phyloP scores from a whole-genome alignment of 2,329 filamentous ascomycete species.

The Didymella pomorum region DNA sequence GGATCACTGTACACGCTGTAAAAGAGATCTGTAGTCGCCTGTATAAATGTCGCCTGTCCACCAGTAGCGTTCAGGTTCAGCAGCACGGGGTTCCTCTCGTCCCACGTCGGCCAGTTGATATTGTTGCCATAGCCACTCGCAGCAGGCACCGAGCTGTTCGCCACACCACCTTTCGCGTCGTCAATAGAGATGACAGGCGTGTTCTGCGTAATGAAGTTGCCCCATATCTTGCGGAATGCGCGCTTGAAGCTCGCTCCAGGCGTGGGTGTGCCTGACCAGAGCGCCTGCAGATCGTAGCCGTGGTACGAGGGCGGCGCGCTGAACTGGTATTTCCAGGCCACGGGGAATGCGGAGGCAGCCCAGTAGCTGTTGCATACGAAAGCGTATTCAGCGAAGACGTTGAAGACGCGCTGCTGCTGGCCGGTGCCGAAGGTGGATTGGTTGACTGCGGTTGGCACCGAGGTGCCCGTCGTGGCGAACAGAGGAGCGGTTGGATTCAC shows the following conservation, averaged over 20 bases:
- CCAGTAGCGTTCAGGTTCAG: conserved; percentile 45
- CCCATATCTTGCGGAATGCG: conserved; percentile 47
- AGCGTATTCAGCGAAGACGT: conserved; percentile 57
- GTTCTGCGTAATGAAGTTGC: conserved; percentile 41
- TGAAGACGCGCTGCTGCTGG: conserved; percentile 50
- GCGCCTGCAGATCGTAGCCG: conserved; percentile 44
- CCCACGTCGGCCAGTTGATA: conserved; percentile 43
- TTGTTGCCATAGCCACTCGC: conserved; percentile 22
- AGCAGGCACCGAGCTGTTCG: conserved; percentile 34
- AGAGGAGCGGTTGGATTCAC: conserved; percentile 34
- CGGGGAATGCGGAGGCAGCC: conserved; percentile 48
- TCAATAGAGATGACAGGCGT: conserved; percentile 37
- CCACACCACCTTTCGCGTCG: conserved; percentile 39
- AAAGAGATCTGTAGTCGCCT: conserved; percentile 35
- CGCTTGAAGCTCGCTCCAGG: conserved; percentile 42
- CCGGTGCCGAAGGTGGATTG: conserved; percentile 43
- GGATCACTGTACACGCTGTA: conserved; percentile 43
- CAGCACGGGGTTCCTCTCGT: conserved; percentile 26
- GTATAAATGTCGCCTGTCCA: conserved; percentile 27
- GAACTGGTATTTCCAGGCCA: conserved; percentile 48
- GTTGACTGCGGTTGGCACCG: conserved; percentile 38
- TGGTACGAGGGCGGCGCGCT: conserved; percentile 41
- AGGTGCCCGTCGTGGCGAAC: conserved; percentile 38
- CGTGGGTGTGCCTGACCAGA: conserved; percentile 36
- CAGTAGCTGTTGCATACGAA: conserved; percentile 54